Conservation (phyloP, 2,329 filamentous ascomycete genomes). For the Ophidiomyces ophidiicola region DNA sequence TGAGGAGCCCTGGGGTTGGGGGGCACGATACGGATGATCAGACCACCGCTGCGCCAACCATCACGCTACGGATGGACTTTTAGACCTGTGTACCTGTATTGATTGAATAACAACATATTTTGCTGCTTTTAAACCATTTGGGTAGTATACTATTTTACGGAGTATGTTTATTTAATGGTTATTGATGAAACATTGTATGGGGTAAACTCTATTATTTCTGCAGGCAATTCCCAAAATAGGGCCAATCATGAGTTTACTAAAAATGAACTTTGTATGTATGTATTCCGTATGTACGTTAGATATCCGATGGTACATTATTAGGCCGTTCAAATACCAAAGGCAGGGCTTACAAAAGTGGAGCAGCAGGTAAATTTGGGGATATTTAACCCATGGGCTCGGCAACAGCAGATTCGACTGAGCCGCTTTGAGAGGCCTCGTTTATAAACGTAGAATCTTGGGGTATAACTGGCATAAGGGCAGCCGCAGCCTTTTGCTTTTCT, state of each 20-base stretch:
- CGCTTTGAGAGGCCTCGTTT: not conserved
- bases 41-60: conserved; percentile 52
- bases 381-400: conserved; percentile 12
- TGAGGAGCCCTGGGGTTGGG: conserved; percentile 22
- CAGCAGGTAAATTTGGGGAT: not conserved
- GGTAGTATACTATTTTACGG: too few species aligned
- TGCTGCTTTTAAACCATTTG: not conserved
- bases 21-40: conserved; percentile 27
- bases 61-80: conserved; percentile 94
- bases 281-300: too few species aligned
- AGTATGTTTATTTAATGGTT: too few species aligned
- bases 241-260: too few species aligned
- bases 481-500: conserved; percentile 26
- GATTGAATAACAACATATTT: too few species aligned
- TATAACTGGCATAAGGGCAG: conserved; percentile 4
- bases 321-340: not conserved
- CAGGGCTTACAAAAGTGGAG: not conserved
- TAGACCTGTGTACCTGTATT: conserved; percentile 38
- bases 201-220: too few species aligned
- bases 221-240: too few species aligned
- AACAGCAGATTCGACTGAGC: conserved; percentile 6
- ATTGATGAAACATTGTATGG: too few species aligned
- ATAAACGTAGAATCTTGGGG: not conserved
- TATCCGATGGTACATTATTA: too few species aligned
- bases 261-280: too few species aligned